These are phyloP conservation scores for Exophiala spinifera DNA, from an alignment of 2,329 filamentous ascomycete genomes.

Conservation along the genomic window DNA sequence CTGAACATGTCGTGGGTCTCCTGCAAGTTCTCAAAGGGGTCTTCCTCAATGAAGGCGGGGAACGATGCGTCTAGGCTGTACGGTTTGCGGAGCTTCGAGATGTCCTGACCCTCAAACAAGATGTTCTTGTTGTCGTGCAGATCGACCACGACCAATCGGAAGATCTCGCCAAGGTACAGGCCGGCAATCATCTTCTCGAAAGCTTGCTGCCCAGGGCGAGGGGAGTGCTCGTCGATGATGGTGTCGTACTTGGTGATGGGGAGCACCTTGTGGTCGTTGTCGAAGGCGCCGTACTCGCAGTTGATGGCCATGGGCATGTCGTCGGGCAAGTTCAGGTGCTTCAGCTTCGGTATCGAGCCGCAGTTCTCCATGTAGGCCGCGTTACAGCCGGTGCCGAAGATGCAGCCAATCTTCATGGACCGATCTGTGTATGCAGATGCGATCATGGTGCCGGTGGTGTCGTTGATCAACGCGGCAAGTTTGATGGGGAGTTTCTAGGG, in stretches of 20 bases:
- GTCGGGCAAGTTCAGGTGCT: slow-evolving; percentile 80
- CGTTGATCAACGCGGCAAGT: slow-evolving; percentile 89
- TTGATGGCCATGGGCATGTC: slow-evolving; percentile 91
- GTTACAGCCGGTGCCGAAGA: slow-evolving; percentile 96
- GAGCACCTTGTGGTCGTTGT: slow-evolving; percentile 86
- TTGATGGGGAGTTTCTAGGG: slow-evolving; percentile 58
- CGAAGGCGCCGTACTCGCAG: slow-evolving; percentile 96
- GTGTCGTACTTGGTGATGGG: slow-evolving; percentile 82
- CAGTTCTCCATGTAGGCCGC: slow-evolving; percentile 88
- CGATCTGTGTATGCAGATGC: slow-evolving; percentile 95
- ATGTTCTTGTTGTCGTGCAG: slow-evolving; percentile 74
- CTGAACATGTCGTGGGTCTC: slow-evolving; percentile 83
- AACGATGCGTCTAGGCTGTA: slow-evolving; percentile 93
- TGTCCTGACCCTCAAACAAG: slow-evolving; percentile 82
- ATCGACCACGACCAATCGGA: slow-evolving; percentile 82
- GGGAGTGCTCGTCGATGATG: slow-evolving; percentile 85
- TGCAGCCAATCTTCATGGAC: slow-evolving; percentile 91
- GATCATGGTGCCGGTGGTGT: slow-evolving; percentile 94
- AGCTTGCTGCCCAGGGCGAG: slow-evolving; percentile 86
- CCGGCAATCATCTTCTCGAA: slow-evolving; percentile 99
- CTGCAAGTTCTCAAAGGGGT: slow-evolving; percentile 90
- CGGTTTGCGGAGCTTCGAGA: slow-evolving; percentile 73
- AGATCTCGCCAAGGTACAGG: slow-evolving; percentile 90
- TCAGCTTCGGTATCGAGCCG: slow-evolving; percentile 88
- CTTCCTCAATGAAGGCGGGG: slow-evolving; percentile 88